Conservation (phyloP, 2,329 filamentous ascomycete species). For the Phaeosphaeria sp. region DNA sequence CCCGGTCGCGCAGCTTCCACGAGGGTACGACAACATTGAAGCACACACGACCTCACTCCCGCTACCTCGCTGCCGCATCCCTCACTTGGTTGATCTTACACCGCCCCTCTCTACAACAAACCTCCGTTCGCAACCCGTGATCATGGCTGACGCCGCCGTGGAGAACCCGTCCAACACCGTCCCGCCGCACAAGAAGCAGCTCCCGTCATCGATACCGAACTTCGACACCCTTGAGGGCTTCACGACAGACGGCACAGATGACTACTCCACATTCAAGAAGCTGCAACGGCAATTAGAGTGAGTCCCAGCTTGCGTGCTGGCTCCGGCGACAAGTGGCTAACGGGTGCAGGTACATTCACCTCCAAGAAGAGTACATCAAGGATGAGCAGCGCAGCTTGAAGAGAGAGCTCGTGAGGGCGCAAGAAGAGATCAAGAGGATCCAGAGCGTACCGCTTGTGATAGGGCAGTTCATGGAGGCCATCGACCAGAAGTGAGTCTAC, state of each 20-base stretch:
- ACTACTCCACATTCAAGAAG: conserved; percentile 96
- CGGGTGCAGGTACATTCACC: conserved; percentile 78
- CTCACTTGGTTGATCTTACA: background rate
- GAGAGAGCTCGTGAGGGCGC: conserved; percentile 93
- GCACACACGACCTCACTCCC: conserved; percentile 5
- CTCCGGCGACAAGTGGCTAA: conserved; percentile 32
- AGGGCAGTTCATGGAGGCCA: conserved; percentile 99
- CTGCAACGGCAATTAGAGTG: conserved; percentile 95
- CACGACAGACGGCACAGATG: conserved; percentile 81
- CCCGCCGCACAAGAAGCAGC: conserved; percentile 81
- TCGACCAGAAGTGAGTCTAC: conserved; percentile 87
- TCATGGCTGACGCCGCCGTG: conserved; percentile 86
- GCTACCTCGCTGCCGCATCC: background rate
- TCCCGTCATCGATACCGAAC: conserved; percentile 81
- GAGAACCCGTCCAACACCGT: conserved; percentile 79
- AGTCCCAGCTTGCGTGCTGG: conserved; percentile 36
- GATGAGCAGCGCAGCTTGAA: conserved; percentile 99
- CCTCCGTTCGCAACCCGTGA: conserved; percentile 6
- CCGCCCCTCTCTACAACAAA: background rate
- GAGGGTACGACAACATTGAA: conserved; percentile 34
- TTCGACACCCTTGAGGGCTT: conserved; percentile 89
- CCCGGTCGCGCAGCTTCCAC: conserved; percentile 31
- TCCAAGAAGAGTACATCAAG: conserved; percentile 99
- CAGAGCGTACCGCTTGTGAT: conserved; percentile 98
- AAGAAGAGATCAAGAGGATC: conserved; percentile 99